Conservation (phyloP, 192 early-diverging fungal genomes). For the Physocladia obscura region DNA sequence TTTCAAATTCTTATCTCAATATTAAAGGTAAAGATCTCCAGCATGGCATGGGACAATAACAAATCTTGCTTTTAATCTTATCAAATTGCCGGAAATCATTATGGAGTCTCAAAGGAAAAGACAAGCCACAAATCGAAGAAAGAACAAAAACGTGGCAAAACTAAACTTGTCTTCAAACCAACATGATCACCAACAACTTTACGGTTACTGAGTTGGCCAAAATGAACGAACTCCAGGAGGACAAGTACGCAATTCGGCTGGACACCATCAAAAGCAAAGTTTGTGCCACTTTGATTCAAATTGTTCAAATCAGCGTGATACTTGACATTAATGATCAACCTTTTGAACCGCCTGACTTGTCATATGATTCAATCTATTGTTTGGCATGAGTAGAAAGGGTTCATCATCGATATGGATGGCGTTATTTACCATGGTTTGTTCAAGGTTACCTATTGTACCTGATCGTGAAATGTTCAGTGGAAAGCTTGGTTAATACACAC, state of each 20-base stretch:
- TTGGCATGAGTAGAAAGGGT: slow-evolving; percentile 42
- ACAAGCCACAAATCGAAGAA: too few species aligned
- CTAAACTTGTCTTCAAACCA: background rate
- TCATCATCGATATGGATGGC: slow-evolving; percentile 65
- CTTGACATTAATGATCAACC: too few species aligned
- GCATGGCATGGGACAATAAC: background rate
- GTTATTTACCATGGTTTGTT: slow-evolving; percentile 59
- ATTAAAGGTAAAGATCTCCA: background rate
- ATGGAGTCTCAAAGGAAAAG: too few species aligned
- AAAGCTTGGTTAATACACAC: background rate
- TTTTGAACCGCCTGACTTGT: too few species aligned
- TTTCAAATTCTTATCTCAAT: background rate
- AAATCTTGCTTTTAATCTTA: too few species aligned
- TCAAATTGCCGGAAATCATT: too few species aligned
- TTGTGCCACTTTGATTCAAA: background rate
- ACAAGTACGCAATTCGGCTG: slow-evolving; percentile 18
- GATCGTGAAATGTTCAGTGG: background rate
- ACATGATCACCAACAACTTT: background rate
- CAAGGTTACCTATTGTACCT: background rate
- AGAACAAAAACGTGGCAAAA: too few species aligned
- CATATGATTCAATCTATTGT: too few species aligned
- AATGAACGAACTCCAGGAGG: slow-evolving; percentile 28
- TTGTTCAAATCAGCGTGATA: background rate
- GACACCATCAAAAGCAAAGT: slow-evolving; percentile 29
- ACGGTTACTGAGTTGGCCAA: slow-evolving; percentile 15